Conservation (phyloP, 1,284 basidiomycete genomes). For the Cryptococcus sp. region DNA sequence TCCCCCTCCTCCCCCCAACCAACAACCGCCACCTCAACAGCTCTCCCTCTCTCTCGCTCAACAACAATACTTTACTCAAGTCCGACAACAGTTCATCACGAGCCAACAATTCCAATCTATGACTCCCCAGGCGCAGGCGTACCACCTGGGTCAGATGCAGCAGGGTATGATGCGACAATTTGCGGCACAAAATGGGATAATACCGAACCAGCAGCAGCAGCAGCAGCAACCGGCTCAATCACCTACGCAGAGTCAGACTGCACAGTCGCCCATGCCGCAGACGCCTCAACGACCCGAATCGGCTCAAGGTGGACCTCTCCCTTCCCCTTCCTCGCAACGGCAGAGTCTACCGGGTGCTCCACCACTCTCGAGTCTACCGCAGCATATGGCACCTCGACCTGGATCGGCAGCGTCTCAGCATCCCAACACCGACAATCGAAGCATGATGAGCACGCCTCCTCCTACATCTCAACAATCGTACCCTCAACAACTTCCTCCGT, state of each 20-base stretch:
- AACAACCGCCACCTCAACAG: not conserved
- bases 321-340: slow-evolving; percentile 5
- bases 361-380: slow-evolving; percentile 33
- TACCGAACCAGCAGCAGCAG: slow-evolving; percentile 9
- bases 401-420: slow-evolving; percentile 34
- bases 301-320: slow-evolving; percentile 1
- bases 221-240: slow-evolving; percentile 9
- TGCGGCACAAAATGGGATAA: slow-evolving; percentile 7
- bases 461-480: slow-evolving; percentile 4
- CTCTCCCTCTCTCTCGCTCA: not conserved
- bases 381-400: slow-evolving; percentile 40
- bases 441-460: slow-evolving; percentile 15
- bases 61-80: slow-evolving; percentile 3
- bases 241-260: not conserved
- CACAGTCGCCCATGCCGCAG: not conserved
- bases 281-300: slow-evolving; percentile 4
- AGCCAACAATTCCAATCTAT: slow-evolving; percentile 2
- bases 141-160: slow-evolving; percentile 17
- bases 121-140: slow-evolving; percentile 2
- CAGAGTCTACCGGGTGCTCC: slow-evolving; percentile 11
- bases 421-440: slow-evolving; percentile 25
- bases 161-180: slow-evolving; percentile 9
- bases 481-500: slow-evolving; percentile 4
- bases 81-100: not conserved
- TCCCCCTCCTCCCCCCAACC: not conserved